Evolutionary conservation across 306 rosid species (phyloP).

Genomic region (Prunus campanulata): DNA sequence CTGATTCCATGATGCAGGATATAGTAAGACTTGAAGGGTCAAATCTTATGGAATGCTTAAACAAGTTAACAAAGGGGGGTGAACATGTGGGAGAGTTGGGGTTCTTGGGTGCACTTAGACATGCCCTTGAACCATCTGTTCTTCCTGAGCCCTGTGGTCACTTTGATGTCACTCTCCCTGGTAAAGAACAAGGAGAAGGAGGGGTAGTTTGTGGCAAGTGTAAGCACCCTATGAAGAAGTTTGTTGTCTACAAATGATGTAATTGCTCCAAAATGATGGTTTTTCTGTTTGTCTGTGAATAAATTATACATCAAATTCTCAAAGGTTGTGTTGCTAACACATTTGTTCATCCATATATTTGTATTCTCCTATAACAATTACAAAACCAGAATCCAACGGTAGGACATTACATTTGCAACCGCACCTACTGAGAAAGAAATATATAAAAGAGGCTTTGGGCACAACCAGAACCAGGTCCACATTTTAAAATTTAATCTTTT

Average conservation of each 20-base stretch:
- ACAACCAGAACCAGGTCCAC: neutral
- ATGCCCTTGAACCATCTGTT: conserved; percentile 26
- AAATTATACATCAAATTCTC: too few relatives aligned
- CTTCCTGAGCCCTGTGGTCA: conserved; percentile 36
- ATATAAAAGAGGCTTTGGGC: too few relatives aligned
- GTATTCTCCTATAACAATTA: too few relatives aligned
- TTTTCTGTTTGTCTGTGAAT: too few relatives aligned
- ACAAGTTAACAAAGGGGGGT: conserved; percentile 23
- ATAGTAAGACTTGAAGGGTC: conserved; percentile 40
- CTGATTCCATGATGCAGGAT: conserved; percentile 19
- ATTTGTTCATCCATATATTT: too few relatives aligned
- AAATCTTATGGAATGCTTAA: conserved; percentile 34
- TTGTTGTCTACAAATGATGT: conserved; percentile 30
- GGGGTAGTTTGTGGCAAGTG: conserved; percentile 44
- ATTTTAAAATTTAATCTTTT: too few relatives aligned
- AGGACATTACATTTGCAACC: too few relatives aligned
- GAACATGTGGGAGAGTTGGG: conserved; percentile 31
- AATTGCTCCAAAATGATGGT: neutral
- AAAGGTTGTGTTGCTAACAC: too few relatives aligned
- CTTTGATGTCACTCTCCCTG: conserved; percentile 25
- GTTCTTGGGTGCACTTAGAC: conserved; percentile 30
- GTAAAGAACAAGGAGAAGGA: conserved; percentile 24
- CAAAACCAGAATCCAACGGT: too few relatives aligned
- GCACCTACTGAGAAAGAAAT: too few relatives aligned
- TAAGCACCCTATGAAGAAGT: conserved; percentile 48